Percentiles rank a stretch among this genome's conserved stretches.
These are phyloP conservation scores for Leptographium radiaticola DNA, from an alignment of 2,329 filamentous ascomycete genomes.

Conservation along the genomic window DNA sequence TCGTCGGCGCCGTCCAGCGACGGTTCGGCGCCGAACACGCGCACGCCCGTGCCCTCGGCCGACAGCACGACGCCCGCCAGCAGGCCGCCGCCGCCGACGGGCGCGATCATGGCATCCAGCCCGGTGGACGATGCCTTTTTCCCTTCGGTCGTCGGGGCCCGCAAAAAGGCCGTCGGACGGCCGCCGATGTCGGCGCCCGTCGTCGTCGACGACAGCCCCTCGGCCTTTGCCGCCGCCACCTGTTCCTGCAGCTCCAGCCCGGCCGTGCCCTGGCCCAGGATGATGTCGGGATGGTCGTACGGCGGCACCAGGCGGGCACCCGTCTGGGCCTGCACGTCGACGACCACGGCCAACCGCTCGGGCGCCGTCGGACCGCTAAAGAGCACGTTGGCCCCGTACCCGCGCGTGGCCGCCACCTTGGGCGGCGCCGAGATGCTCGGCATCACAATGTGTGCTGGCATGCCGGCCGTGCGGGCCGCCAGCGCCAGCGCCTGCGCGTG, in stretches of 20 bases:
- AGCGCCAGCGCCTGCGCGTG: conserved; percentile 88
- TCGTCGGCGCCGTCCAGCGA: conserved; percentile 75
- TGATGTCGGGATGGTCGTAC: conserved; percentile 84
- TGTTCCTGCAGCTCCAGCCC: conserved; percentile 73
- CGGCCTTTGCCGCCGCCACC: conserved; percentile 27
- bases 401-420: conserved; percentile 72
- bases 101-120: conserved; percentile 64
- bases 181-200: background rate
- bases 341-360: conserved; percentile 69
- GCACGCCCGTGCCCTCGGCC: conserved; percentile 55
- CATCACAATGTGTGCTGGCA: conserved; percentile 87
- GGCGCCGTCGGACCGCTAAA: conserved; percentile 70
- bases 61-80: conserved; percentile 71
- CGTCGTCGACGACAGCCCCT: conserved; percentile 4
- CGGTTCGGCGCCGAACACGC: conserved; percentile 81
- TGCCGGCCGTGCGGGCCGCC: conserved; percentile 58
- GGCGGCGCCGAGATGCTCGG: conserved; percentile 70
- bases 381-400: conserved; percentile 64
- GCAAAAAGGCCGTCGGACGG: conserved; percentile 3
- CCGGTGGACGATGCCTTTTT: conserved; percentile 13
- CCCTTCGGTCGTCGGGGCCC: conserved; percentile 3
- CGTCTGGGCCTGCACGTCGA: conserved; percentile 54
- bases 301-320: conserved; percentile 74
- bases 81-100: conserved; percentile 81
- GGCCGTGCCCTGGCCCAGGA: conserved; percentile 85